These are phyloP conservation scores for Epithele typhae DNA, from an alignment of 768 basidiomycete genomes.

Conservation along the genomic window DNA sequence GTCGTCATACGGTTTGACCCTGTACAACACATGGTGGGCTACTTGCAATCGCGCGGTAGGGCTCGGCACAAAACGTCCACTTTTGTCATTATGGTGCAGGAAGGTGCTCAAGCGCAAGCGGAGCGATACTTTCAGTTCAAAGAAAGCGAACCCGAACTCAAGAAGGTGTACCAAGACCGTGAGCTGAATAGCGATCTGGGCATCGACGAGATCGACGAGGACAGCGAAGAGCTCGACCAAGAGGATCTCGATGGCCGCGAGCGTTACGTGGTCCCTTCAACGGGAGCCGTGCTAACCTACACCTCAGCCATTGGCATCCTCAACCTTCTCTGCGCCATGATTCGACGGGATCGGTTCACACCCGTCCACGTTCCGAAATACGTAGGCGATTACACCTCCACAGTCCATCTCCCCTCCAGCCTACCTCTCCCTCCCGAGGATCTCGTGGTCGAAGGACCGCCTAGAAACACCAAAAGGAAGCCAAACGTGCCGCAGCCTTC, in stretches of 20 bases:
- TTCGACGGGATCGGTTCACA: conserved; percentile 70
- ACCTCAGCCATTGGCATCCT: conserved; percentile 69
- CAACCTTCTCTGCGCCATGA: conserved; percentile 71
- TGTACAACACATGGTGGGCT: conserved; percentile 78
- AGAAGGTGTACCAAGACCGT: conserved; percentile 54
- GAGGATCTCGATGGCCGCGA: conserved; percentile 63
- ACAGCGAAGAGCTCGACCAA: conserved; percentile 40
- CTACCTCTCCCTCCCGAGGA: conserved; percentile 55
- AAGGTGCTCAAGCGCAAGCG: conserved; percentile 51
- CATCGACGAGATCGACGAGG: conserved; percentile 29
- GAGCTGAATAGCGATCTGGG: conserved; percentile 18
- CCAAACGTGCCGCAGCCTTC: conserved; percentile 80
- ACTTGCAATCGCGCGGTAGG: conserved; percentile 86
- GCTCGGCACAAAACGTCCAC: conserved; percentile 73
- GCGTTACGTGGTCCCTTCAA: conserved; percentile 64
- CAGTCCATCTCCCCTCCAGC: conserved; percentile 62
- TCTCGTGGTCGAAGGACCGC: conserved; percentile 56
- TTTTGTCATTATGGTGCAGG: conserved; percentile 77
- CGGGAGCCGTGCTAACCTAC: conserved; percentile 78
- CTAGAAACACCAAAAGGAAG: conserved; percentile 68
- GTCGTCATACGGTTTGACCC: conserved; percentile 83
- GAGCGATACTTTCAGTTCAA: conserved; percentile 56
- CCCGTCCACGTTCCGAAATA: conserved; percentile 56
- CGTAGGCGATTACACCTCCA: conserved; percentile 51
- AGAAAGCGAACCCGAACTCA: conserved; percentile 60